Conservation (phyloP, 2,329 filamentous ascomycete genomes). For the Cyphellophora europaea region DNA sequence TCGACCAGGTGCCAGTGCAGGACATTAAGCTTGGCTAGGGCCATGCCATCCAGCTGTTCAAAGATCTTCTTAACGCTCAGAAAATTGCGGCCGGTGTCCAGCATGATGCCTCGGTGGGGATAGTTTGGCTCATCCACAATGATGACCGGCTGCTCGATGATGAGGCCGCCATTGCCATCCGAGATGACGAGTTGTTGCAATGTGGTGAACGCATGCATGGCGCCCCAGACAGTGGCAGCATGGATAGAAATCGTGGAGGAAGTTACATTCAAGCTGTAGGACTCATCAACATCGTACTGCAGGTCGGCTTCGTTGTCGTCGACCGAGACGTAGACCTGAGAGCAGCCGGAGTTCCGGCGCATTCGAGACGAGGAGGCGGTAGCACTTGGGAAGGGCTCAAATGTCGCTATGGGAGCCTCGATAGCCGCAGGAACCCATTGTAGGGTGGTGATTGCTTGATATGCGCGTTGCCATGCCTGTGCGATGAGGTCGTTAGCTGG, state of each 20-base stretch:
- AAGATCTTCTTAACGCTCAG: constrained; percentile 41
- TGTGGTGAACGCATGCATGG: constrained; percentile 48
- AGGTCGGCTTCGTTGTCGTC: constrained; percentile 37
- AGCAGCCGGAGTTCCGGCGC: background rate
- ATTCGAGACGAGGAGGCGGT: constrained; percentile 9
- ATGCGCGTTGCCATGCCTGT: constrained; percentile 43
- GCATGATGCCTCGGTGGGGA: constrained; percentile 46
- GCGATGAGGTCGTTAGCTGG: constrained; percentile 28
- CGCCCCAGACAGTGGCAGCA: constrained; percentile 44
- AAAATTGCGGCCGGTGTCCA: constrained; percentile 47
- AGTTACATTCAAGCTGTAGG: constrained; percentile 41
- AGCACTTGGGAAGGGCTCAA: constrained; percentile 41
- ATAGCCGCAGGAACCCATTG: constrained; percentile 46
- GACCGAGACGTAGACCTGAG: constrained; percentile 31
- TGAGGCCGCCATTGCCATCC: constrained; percentile 32
- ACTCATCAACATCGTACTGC: constrained; percentile 48
- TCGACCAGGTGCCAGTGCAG: constrained; percentile 51
- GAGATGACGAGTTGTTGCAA: constrained; percentile 47
- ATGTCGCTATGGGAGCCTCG: constrained; percentile 42
- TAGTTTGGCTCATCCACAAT: constrained; percentile 44
- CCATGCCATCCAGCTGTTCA: constrained; percentile 47
- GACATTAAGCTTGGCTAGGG: constrained; percentile 48
- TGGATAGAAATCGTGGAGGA: constrained; percentile 36
- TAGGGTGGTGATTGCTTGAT: constrained; percentile 36
- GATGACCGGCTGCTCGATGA: constrained; percentile 44